A percentile compares a stretch with the other conserved stretches of the same genome.
Evolutionary conservation across 2,329 filamentous ascomycete genomes (phyloP).

Genomic region (Didymella exigua): DNA sequence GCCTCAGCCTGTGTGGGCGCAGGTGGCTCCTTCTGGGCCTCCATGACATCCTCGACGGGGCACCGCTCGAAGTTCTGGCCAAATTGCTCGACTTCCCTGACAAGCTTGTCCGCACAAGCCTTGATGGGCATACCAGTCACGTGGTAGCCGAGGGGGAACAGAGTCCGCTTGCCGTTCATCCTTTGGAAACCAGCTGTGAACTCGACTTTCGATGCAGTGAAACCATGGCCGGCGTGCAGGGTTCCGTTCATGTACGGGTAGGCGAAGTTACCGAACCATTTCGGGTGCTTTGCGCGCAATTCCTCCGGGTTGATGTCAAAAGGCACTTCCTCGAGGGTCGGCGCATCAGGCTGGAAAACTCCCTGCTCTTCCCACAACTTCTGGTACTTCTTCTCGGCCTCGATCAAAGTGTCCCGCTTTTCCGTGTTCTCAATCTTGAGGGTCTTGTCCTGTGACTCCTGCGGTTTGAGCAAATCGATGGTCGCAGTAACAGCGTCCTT

Average conservation of each 20-base stretch:
- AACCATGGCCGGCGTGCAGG: conserved; percentile 88
- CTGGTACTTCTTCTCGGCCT: conserved; percentile 91
- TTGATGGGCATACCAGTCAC: conserved; percentile 95
- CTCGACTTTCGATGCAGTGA: conserved; percentile 91
- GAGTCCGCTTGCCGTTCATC: conserved; percentile 84
- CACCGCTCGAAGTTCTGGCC: conserved; percentile 84
- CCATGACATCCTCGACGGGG: conserved; percentile 45
- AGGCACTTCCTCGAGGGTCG: conserved; percentile 76
- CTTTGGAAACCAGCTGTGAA: conserved; percentile 85
- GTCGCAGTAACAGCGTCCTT: conserved; percentile 58
- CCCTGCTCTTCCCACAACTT: conserved; percentile 76
- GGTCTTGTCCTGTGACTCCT: conserved; percentile 63
- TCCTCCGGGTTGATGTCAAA: conserved; percentile 75
- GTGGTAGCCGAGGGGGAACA: conserved; percentile 95
- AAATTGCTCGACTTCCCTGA: conserved; percentile 86
- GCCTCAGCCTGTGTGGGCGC: conserved; percentile 67
- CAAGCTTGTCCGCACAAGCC: conserved; percentile 92
- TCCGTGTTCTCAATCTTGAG: conserved; percentile 77
- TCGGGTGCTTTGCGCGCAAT: conserved; percentile 80
- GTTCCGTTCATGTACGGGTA: conserved; percentile 58
- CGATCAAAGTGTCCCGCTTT: conserved; percentile 81
- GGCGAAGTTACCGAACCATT: conserved; percentile 85
- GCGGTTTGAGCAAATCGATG: conserved; percentile 61
- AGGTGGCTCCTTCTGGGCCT: conserved; percentile 57
- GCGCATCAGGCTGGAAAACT: conserved; percentile 86